phyloP scores from a whole-genome alignment of 805 yeast genomes.

The Dipodascopsis uninucleata region DNA sequence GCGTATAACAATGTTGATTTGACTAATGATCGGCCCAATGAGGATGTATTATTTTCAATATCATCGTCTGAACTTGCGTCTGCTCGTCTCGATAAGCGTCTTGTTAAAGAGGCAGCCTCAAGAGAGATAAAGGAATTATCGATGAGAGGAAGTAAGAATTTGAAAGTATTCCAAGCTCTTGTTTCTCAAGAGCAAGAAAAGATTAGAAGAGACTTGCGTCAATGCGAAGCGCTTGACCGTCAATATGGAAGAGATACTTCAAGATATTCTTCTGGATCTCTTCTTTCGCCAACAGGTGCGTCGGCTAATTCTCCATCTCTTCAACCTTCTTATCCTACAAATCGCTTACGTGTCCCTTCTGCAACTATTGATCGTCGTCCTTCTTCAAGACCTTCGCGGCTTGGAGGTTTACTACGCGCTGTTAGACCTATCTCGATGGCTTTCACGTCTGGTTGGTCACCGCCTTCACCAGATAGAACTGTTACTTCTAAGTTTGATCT shows the following conservation, averaged over 20 bases:
- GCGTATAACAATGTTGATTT: constrained; percentile 32
- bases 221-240: constrained; percentile 38
- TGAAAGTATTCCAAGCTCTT: constrained; percentile 45
- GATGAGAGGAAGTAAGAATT: constrained; percentile 36
- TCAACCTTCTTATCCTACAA: no score
- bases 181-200: constrained; percentile 51
- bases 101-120: constrained; percentile 41
- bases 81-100: constrained; percentile 32
- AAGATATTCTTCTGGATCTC: no score
- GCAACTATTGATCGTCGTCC: no score
- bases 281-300: no score
- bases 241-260: no score
- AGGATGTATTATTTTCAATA: constrained; percentile 12
- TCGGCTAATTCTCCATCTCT: no score
- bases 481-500: constrained; percentile 53
- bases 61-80: constrained; percentile 11
- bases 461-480: constrained; percentile 41
- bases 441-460: constrained; percentile 27
- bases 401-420: constrained; percentile 40
- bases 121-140: constrained; percentile 43
- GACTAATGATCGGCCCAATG: constrained; percentile 16
- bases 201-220: constrained; percentile 49
- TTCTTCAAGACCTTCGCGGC: constrained; percentile 35
- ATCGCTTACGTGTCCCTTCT: no score
- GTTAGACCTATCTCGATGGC: constrained; percentile 43